Evolutionary conservation across 1,284 basidiomycete genomes (phyloP), one percentile per base, ranked within the genome.

Genomic region (Cerrena zonata): DNA sequence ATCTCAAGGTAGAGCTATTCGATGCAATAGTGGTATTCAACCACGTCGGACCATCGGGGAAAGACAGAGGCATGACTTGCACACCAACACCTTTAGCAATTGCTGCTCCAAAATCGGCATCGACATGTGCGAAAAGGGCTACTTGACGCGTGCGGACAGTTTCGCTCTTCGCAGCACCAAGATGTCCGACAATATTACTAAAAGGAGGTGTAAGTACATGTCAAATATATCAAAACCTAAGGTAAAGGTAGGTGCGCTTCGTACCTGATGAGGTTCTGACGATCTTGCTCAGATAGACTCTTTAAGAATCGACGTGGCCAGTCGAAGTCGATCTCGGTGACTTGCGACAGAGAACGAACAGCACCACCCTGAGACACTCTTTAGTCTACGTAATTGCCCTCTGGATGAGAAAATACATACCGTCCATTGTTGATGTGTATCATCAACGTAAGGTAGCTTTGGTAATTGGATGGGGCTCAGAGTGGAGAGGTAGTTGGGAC

Each of bases 291-390:
- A 21, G 69, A 68, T 40, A 75, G 70, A 24, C 70, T 67, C 47
- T 66, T 65, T 64, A 64, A 66, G 56, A 76, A 68, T 13, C 59
- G 63, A 19, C 72, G 60, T 2, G 75, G 71, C 63, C 74, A 75
- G 50, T 68, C 69, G 49, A 76, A 76, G 58, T 76, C 74, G 53
- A 71, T 56, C 45, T 67, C 66, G 23, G 61, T 65, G 26, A 67
- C 62, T 56, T 65, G 61, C 25, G 65, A 59, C 15, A 68, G 55
- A 1, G 64, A 57, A 21, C 57, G 59, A 2, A 68, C 66, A 19
- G 66, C 66, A 19, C 65, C 66, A 13, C 66, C 66, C 62, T 65
- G 44, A 5, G 22, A 27, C 2, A 41, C 21, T 2, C 1, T 10
- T 15, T 37, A 13, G 25, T 23, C 11, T 26, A 39, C 19, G 37